Conservation (phyloP, 495 filamentous ascomycete species). For the Staphylotrichum tortipilum region DNA sequence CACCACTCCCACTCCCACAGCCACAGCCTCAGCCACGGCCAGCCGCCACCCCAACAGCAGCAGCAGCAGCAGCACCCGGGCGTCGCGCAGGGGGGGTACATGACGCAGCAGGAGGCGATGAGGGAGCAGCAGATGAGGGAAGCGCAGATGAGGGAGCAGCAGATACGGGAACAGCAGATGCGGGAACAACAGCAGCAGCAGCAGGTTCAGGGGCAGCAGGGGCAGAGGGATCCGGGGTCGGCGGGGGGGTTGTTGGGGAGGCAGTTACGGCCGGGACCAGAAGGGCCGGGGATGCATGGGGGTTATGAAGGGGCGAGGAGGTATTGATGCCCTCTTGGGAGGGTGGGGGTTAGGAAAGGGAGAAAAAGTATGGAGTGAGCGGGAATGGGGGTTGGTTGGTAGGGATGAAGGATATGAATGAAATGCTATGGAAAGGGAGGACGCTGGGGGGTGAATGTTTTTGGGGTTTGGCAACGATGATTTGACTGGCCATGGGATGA, state of each 20-base stretch:
- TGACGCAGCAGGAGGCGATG: slow-evolving; percentile 1
- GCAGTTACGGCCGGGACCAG: slow-evolving; percentile 2
- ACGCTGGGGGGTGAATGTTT: too few species aligned
- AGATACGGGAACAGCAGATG: not conserved
- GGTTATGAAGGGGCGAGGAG: too few species aligned
- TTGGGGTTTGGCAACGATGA: too few species aligned
- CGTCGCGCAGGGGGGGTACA: too few species aligned
- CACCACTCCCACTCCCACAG: too few species aligned
- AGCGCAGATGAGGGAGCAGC: slow-evolving; percentile 7
- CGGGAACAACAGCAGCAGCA: not conserved
- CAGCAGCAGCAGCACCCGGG: not conserved
- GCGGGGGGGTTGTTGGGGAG: not conserved
- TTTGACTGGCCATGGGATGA: too few species aligned
- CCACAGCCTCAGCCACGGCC: not conserved
- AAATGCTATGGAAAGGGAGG: too few species aligned
- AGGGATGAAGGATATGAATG: too few species aligned
- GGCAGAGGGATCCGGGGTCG: not conserved
- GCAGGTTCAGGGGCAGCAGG: not conserved
- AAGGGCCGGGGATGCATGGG: slow-evolving; percentile 13
- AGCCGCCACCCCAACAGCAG: not conserved
- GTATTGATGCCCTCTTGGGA: too few species aligned
- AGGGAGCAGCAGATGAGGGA: slow-evolving; percentile 11
- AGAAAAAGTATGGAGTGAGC: too few species aligned
- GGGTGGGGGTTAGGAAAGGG: too few species aligned
- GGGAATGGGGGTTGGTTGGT: too few species aligned